These are phyloP conservation scores for Ustilago hordei DNA, from an alignment of 1,284 basidiomycete genomes.

Conservation along the genomic window DNA sequence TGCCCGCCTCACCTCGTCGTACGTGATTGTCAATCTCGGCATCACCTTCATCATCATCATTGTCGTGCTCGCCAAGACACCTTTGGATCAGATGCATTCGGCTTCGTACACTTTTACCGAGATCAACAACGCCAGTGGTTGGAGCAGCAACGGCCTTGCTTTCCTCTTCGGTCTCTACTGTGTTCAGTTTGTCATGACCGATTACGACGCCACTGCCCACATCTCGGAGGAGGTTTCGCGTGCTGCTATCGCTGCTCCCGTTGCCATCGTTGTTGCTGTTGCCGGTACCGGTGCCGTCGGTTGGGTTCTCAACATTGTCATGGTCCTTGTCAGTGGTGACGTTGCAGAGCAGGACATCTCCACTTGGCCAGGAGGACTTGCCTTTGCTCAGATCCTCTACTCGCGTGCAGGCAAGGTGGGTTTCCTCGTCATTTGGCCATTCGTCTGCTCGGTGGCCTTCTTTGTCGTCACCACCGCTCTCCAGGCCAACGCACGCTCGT, in stretches of 20 bases:
- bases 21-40: conserved; percentile 89
- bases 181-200: conserved; percentile 77
- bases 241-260: conserved; percentile 81
- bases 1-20: conserved; percentile 80
- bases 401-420: conserved; percentile 69
- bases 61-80: conserved; percentile 78
- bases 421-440: conserved; percentile 76
- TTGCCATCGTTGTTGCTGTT: conserved; percentile 88
- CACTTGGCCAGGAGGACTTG: conserved; percentile 65
- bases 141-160: conserved; percentile 82
- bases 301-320: conserved; percentile 72
- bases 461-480: conserved; percentile 74
- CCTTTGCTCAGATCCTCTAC: conserved; percentile 66
- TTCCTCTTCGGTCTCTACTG: conserved; percentile 88
- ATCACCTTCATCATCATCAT: conserved; percentile 77
- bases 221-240: conserved; percentile 91
- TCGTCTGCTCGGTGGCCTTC: conserved; percentile 68
- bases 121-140: conserved; percentile 79
- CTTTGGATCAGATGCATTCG: conserved; percentile 82
- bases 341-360: conserved; percentile 50
- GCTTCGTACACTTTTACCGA: conserved; percentile 77
- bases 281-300: conserved; percentile 64
- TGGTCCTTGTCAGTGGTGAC: conserved; percentile 79
- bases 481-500: conserved; percentile 86
- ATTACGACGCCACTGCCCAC: conserved; percentile 77